Base-by-base conservation (phyloP, 1,284 basidiomycete species). In the Marasmius fiardii region DNA sequence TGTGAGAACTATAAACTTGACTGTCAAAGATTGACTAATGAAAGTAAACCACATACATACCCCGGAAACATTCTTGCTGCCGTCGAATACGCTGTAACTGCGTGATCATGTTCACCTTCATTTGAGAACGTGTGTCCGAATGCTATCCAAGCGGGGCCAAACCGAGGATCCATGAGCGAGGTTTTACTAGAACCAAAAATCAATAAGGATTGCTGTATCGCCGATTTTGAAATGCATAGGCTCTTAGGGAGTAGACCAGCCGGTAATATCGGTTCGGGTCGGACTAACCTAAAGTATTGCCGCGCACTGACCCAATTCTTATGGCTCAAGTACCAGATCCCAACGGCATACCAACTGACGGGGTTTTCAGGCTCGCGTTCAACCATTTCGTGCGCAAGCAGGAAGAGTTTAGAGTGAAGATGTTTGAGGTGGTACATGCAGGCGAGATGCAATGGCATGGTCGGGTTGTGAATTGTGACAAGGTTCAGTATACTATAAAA, bases 51-150 rank as follows among this genome's bases (percentile, higher is more conserved):
- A 24, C 26, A 37, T 39, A 69, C 85, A 56, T 67, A 95, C 91
- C 95, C 95, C 53, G 89, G 91, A 67, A 98, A 98, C 74, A 98
- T 88, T 31, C 95, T 79, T 2, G 94, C 91, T 51, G 93, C 95
- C 0, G 97, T 99, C 12, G 95, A 96, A 72, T 99, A 99, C 1
- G 97, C 95, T 0, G 94, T 98, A 45, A 99, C 92, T 1, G 97
- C 97, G 67, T 98, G 95, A 65, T 99, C 97, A 74, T 96, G 95
- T 70, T 99, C 97, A 16, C 96, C 95, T 70, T 99, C 96, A 59
- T 93, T 79, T 1, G 96, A 93, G 73, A 98, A 98, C 0, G 94
- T 94, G 74, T 99, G 97, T 1, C 91, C 97, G 70, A 98, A 99
- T 1, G 95, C 92, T 57, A 98, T 87, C 97, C 97, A 99, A 0